Evolutionary conservation across 2,329 filamentous ascomycete species (phyloP).

Genomic region (Epichloe hybrida): DNA sequence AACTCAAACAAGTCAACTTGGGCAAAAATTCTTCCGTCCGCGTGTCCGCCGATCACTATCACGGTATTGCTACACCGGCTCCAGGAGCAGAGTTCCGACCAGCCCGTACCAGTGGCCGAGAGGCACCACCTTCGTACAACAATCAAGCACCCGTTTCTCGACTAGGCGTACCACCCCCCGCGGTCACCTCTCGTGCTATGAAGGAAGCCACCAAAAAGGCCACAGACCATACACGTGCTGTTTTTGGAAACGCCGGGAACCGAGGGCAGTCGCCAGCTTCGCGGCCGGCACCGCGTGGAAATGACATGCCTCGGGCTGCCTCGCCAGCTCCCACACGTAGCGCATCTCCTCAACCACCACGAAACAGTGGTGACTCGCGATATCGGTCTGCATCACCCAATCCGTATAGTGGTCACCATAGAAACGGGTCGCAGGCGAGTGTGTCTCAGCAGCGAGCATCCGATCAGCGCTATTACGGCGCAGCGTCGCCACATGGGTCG

Average conservation of each 20-base stretch:
- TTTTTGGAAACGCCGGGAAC: conserved; percentile 39
- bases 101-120: conserved; percentile 28
- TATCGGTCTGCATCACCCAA: conserved; percentile 48
- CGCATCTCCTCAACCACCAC: conserved; percentile 51
- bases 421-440: conserved; percentile 24
- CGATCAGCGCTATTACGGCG: conserved; percentile 36
- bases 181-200: conserved; percentile 90
- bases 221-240: conserved; percentile 64
- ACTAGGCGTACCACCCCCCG: conserved; percentile 78
- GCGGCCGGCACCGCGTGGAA: conserved; percentile 45
- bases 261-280: conserved; percentile 29
- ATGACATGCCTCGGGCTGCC: conserved; percentile 42
- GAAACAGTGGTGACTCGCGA: conserved; percentile 33
- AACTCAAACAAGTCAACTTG: conserved; percentile 69
- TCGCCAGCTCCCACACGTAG: conserved; percentile 58
- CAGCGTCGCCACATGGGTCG: conserved; percentile 36
- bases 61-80: conserved; percentile 77
- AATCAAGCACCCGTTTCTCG: conserved; percentile 50
- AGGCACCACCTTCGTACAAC: conserved; percentile 69
- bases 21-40: conserved; percentile 67
- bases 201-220: conserved; percentile 92
- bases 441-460: conserved; percentile 31
- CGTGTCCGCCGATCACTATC: conserved; percentile 92
- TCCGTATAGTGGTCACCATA: conserved; percentile 36
- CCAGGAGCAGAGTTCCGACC: conserved; percentile 32